phyloP scores from a whole-genome alignment of 2,329 filamentous ascomycete genomes.

The Diaporthe batatas region DNA sequence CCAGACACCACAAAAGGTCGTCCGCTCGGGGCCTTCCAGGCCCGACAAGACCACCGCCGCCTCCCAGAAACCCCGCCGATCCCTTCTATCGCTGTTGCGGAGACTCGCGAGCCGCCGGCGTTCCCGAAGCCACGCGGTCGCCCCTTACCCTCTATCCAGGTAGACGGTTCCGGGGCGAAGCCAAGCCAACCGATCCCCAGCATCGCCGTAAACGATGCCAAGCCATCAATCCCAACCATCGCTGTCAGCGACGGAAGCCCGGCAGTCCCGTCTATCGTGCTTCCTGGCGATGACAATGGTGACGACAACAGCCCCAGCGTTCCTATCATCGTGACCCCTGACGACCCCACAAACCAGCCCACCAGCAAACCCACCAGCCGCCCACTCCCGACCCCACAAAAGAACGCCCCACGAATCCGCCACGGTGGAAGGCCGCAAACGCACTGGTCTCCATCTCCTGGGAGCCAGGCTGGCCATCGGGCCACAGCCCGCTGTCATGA shows the following conservation, averaged over 20 bases:
- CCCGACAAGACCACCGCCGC: conserved; percentile 48
- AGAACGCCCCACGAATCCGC: conserved; percentile 50
- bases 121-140: conserved; percentile 53
- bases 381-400: conserved; percentile 63
- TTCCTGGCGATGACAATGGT: conserved; percentile 51
- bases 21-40: conserved; percentile 43
- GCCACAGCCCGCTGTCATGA: conserved; percentile 84
- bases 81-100: conserved; percentile 69
- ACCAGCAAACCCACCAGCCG: conserved; percentile 51
- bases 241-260: conserved; percentile 56
- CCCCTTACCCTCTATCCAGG: conserved; percentile 58
- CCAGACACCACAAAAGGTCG: conserved; percentile 56
- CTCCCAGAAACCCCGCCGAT: conserved; percentile 54
- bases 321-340: conserved; percentile 61
- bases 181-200: conserved; percentile 60
- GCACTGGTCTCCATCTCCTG: conserved; percentile 71
- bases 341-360: conserved; percentile 51
- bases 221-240: conserved; percentile 61
- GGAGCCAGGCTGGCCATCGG: conserved; percentile 58
- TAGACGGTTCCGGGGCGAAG: conserved; percentile 54
- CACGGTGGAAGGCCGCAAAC: conserved; percentile 59
- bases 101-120: conserved; percentile 57
- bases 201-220: conserved; percentile 60
- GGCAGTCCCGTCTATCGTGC: conserved; percentile 57
- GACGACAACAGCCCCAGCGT: conserved; percentile 48